phyloP scores from a whole-genome alignment of 176 grass and related monocot species.

The maize (Zea mays) region Zm-B73-REFERENCE-NAM-5.0 NC_050101.1:95496001-95496500 shows the following conservation, averaged over 20 bases:
- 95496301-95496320: not conserved
- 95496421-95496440: conserved; percentile 40
- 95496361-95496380: not conserved
- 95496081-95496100: not conserved
- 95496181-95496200: not conserved
- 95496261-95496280: not conserved
- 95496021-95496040: not conserved
- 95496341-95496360: not conserved
- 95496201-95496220: not conserved
- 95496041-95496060: not conserved
- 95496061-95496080: not conserved
- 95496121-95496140: not conserved
- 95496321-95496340: not conserved
- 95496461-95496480: conserved; percentile 29
- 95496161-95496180: not conserved
- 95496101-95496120: not conserved
- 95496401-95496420: not conserved
- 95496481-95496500: conserved; percentile 20
- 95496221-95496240: not conserved
- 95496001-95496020: not conserved
- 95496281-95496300: not conserved
- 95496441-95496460: conserved; percentile 45
- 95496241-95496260: not conserved
- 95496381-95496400: not conserved
- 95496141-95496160: not conserved